Evolutionary conservation across 1,284 basidiomycete genomes (phyloP), one percentile per base, ranked within the genome.

Genomic region (Malassezia sympodialis): DNA sequence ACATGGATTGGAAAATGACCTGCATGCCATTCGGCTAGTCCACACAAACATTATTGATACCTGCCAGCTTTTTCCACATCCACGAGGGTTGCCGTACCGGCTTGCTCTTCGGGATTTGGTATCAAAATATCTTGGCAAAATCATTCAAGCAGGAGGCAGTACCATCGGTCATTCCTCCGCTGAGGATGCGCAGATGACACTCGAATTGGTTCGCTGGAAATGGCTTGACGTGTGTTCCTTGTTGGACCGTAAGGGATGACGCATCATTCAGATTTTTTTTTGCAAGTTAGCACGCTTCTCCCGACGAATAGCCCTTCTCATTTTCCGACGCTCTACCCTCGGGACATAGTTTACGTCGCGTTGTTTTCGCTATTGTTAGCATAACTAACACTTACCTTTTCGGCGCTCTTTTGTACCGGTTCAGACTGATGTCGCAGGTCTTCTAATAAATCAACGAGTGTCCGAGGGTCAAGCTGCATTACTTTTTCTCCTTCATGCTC

Each of bases 1-100:
- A 0, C 70, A 73, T 35, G 68, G 70, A 0, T 49, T 73, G 2
- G 70, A 73, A 48, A 73, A 73, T 44, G 70, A 73, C 52, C 47
- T 73, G 34, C 56, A 61, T 11, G 70, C 70, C 0, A 56, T 73
- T 7, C 53, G 70, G 4, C 44, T 72, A 17, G 59, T 69, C 30
- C 71, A 73, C 46, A 37, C 59, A 26, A 61, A 59, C 31, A 50
- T 73, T 15, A 61, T 67, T 8, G 69, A 72, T 43, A 68, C 68
- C 19, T 63, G 62, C 40, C 63, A 69, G 51, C 62, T 73, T 4
- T 73, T 60, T 28, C 64, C 62, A 4, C 71, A 73, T 39, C 61
- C 63, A 8, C 52, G 60, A 3, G 71, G 71, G n/a, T 58, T 67
- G 21, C 71, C 71, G 4, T 72, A 63, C 54, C 61, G 71, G 10